Evolutionary conservation across 148 eudicot genomes (phyloP).

Genomic region (Vaccinium vitisidaea): DNA sequence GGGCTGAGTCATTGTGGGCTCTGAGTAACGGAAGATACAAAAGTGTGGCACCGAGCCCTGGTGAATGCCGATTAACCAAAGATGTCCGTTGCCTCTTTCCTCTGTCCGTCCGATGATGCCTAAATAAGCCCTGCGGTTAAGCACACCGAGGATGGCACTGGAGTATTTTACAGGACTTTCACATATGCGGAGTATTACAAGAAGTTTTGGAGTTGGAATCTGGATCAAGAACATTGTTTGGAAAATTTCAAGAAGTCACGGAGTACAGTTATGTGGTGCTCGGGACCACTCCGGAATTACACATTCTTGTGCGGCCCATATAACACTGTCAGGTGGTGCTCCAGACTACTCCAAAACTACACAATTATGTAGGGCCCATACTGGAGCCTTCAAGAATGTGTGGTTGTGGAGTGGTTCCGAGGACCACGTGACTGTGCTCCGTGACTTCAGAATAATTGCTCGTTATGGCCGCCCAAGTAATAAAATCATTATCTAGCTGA

Average conservation of each 20-base stretch:
- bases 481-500: too few species aligned
- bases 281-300: too few species aligned
- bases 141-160: conserved; percentile 42
- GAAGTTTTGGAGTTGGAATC: conserved; percentile 72
- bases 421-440: too few species aligned
- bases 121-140: conserved; percentile 59
- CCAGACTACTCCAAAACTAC: too few species aligned
- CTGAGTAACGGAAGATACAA: conserved; percentile 75
- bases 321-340: too few species aligned
- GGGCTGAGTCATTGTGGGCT: conserved; percentile 40
- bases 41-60: conserved; percentile 84
- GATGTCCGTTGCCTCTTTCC: conserved; percentile 77
- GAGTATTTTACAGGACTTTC: conserved; percentile 45
- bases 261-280: too few species aligned
- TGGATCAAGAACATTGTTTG: conserved; percentile 74
- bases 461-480: too few species aligned
- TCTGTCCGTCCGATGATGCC: conserved; percentile 60
- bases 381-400: too few species aligned
- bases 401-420: too few species aligned
- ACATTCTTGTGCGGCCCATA: too few species aligned
- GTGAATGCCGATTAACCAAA: conserved; percentile 62
- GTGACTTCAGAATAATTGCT: too few species aligned
- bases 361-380: conserved; percentile 8
- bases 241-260: conserved; percentile 55
- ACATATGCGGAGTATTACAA: conserved; percentile 81